Evolutionary conservation across 1,139 yeast genomes (phyloP).

Genomic region (Geotrichum klebahnii): DNA sequence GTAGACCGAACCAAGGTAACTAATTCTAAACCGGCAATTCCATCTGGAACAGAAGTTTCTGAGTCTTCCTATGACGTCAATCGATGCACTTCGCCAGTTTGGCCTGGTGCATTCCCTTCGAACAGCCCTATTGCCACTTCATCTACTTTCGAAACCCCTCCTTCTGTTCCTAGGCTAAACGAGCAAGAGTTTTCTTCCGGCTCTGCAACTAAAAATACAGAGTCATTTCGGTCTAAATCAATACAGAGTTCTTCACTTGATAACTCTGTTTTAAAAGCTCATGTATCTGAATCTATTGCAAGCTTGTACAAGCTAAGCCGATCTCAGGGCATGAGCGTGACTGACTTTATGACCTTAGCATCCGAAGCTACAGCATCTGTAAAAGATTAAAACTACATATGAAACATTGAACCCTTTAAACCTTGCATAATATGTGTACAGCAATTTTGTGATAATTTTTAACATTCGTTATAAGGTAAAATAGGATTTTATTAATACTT

Average conservation of each 20-base stretch:
- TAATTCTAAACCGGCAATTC: neutral
- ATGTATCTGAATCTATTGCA: constrained; percentile 10
- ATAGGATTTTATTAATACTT: too few species aligned
- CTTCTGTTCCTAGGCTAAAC: too few species aligned
- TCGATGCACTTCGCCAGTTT: neutral
- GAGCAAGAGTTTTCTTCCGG: too few species aligned
- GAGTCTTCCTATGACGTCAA: neutral
- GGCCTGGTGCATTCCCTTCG: constrained; percentile 6
- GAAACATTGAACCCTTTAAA: too few species aligned
- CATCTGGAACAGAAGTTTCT: neutral
- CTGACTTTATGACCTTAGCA: constrained; percentile 10
- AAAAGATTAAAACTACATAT: neutral
- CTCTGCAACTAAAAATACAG: neutral
- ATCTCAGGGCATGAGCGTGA: constrained; percentile 11
- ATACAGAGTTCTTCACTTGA: neutral
- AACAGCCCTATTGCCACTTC: neutral
- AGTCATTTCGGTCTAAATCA: neutral
- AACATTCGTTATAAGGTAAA: too few species aligned
- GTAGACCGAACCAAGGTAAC: constrained; percentile 5
- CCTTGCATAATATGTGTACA: too few species aligned
- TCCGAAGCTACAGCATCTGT: constrained; percentile 3
- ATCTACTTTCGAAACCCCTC: neutral
- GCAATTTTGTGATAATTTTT: too few species aligned
- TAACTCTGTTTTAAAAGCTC: constrained; percentile 6
- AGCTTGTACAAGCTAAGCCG: constrained; percentile 12